phyloP scores from a whole-genome alignment of 768 basidiomycete species.

The Multifurca ochricompacta region DNA sequence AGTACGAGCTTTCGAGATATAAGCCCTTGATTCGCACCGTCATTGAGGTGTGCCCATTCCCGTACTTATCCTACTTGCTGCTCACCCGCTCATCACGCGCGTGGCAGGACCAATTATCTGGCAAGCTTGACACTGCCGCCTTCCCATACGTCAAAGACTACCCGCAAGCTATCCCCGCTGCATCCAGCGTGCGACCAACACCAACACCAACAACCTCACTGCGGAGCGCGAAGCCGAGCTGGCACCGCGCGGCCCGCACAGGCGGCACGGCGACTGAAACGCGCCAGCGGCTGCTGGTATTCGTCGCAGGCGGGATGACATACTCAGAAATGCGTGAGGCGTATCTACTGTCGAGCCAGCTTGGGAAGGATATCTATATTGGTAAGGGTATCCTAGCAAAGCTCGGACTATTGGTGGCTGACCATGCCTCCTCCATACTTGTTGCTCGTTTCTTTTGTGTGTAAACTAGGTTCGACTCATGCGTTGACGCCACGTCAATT shows the following conservation, averaged over 20 bases:
- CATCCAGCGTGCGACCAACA: conserved; percentile 43
- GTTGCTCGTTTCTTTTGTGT: too few relatives aligned
- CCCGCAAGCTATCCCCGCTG: conserved; percentile 43
- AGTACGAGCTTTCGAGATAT: conserved; percentile 93
- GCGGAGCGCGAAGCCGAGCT: conserved; percentile 81
- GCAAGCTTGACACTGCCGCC: conserved; percentile 63
- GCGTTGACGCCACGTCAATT: conserved; percentile 75
- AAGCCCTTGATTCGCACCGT: conserved; percentile 76
- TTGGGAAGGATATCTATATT: conserved; percentile 87
- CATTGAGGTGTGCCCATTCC: conserved; percentile 53
- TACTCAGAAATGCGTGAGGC: conserved; percentile 90
- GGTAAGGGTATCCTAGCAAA: conserved; percentile 48
- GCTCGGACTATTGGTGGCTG: too few relatives aligned
- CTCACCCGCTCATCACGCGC: not conserved
- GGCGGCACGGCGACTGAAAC: conserved; percentile 36
- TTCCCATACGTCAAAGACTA: conserved; percentile 91
- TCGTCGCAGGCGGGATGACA: conserved; percentile 92
- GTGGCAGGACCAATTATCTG: conserved; percentile 69
- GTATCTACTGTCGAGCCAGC: conserved; percentile 63
- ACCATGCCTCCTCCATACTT: too few relatives aligned
- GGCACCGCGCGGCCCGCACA: conserved; percentile 71
- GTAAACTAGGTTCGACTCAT: conserved; percentile 76
- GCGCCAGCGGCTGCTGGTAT: conserved; percentile 76
- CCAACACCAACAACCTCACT: conserved; percentile 51
- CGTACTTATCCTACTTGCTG: not conserved